Evolutionary conservation across 208 protist genomes (phyloP), one percentile per base, ranked within the genome.

Genomic region (Acanthamoeba triangularis): DNA sequence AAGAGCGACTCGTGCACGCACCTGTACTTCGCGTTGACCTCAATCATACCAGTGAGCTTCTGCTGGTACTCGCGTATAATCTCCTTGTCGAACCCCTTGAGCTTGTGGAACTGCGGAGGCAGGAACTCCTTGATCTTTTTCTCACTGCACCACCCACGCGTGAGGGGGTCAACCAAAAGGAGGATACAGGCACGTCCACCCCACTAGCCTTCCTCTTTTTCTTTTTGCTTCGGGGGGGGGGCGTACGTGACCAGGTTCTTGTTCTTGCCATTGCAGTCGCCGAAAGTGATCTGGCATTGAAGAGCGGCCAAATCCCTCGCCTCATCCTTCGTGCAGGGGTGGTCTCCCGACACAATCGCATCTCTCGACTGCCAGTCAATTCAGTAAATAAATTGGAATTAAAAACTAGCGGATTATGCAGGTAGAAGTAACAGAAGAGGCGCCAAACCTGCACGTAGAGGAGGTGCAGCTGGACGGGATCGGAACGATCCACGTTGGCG

Each of bases 391-490:
- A 44, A 49, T 25, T 35, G 2, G 35, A 87, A 65, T 8, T 20
- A 13, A 76, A 93, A 49, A n/a, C n/a, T n/a, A n/a, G n/a, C n/a
- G n/a, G n/a, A n/a, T n/a, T n/a, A n/a, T n/a, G n/a, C n/a, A n/a
- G n/a, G n/a, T n/a, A 93, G 30, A 82, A 93, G 30, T 14, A n/a
- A n/a, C 74, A 74, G 5, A 8, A n/a, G 16, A 5, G 54, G 28
- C 20, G 35, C 14, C 2, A 1, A 30, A 96, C 95, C 96, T 98
- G 97, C 20, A 95, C 96, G 61, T 97, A 98, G 30, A 98, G 41
- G 3, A 98, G 91, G 96, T 98, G 97, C 30, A 98, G 67, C 95
- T 98, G 97, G n/a, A 98, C 95, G 41, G 97, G 97, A 94, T 98
- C 97, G 52, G 96, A 96, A 49, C 94, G 59, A 74, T 98, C 97